A percentile compares a stretch with the other conserved stretches of the same genome.
phyloP scores from a whole-genome alignment of 2,329 filamentous ascomycete species.

The Sordariomycetes sp. region DNA sequence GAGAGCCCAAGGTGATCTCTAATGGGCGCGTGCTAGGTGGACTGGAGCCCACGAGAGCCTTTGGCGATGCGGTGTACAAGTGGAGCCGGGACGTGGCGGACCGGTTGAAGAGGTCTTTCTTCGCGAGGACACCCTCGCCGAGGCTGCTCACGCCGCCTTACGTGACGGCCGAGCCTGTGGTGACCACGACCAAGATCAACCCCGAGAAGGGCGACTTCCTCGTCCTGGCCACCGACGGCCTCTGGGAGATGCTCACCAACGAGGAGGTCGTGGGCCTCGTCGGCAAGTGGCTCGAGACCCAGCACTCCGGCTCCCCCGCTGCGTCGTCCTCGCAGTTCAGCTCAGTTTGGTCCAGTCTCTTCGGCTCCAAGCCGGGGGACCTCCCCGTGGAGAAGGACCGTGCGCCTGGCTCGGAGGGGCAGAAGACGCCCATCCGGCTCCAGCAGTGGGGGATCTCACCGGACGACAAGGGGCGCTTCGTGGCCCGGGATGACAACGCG shows the following conservation, averaged over 20 bases:
- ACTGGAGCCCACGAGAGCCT: slow-evolving; percentile 85
- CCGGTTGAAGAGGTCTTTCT: slow-evolving; percentile 75
- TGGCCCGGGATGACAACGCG: slow-evolving; percentile 90
- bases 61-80: slow-evolving; percentile 95
- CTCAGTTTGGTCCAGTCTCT: slow-evolving; percentile 49
- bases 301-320: slow-evolving; percentile 40
- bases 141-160: slow-evolving; percentile 87
- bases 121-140: slow-evolving; percentile 67
- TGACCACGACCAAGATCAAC: slow-evolving; percentile 86
- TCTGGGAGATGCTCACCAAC: slow-evolving; percentile 99
- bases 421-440: slow-evolving; percentile 78
- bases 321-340: slow-evolving; percentile 53
- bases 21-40: slow-evolving; percentile 88
- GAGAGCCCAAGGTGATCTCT: slow-evolving; percentile 75
- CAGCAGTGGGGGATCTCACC: slow-evolving; percentile 81
- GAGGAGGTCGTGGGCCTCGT: slow-evolving; percentile 96
- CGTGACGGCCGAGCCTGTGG: slow-evolving; percentile 88
- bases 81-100: slow-evolving; percentile 82
- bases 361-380: slow-evolving; percentile 26
- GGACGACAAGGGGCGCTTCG: slow-evolving; percentile 68
- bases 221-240: slow-evolving; percentile 89
- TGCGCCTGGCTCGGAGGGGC: slow-evolving; percentile 67
- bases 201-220: slow-evolving; percentile 89
- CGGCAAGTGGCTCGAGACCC: slow-evolving; percentile 88
- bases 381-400: slow-evolving; percentile 57